phyloP scores from a whole-genome alignment of 2,329 filamentous ascomycete genomes.

The Phialocephala subalpina region DNA sequence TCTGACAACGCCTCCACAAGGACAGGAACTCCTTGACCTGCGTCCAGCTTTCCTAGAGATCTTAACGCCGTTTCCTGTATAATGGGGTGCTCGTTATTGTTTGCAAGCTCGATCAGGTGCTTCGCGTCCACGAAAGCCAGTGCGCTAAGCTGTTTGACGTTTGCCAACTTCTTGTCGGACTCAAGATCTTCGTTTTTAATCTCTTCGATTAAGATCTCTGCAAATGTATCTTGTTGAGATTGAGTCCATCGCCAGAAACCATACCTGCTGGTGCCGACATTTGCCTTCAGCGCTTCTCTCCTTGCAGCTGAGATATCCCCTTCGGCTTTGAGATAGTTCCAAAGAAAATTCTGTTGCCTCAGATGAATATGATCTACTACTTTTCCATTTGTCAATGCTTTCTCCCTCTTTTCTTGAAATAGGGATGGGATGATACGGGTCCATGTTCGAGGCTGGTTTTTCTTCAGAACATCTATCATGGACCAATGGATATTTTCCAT shows the following conservation, averaged over 20 bases:
- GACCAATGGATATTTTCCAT: background rate
- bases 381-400: background rate
- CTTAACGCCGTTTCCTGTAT: conserved; percentile 22
- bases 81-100: conserved; percentile 1
- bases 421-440: conserved; percentile 8
- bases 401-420: background rate
- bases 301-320: conserved; percentile 6
- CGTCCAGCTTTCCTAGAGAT: conserved; percentile 21
- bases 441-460: conserved; percentile 10
- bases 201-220: conserved; percentile 17
- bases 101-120: conserved; percentile 15
- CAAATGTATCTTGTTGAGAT: conserved; percentile 21
- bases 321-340: conserved; percentile 1
- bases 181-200: conserved; percentile 14
- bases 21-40: conserved; percentile 9
- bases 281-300: conserved; percentile 13
- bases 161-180: conserved; percentile 6
- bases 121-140: conserved; percentile 8
- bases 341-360: conserved; percentile 21
- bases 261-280: background rate
- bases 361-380: conserved; percentile 16
- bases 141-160: conserved; percentile 20
- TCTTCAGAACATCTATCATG: conserved; percentile 12
- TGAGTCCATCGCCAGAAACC: conserved; percentile 28
- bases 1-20: conserved; percentile 25